A percentile compares a stretch with the other conserved stretches of the same genome.
Conservation (phyloP, 2,329 filamentous ascomycete genomes). For the Colletotrichum tropicale region DNA sequence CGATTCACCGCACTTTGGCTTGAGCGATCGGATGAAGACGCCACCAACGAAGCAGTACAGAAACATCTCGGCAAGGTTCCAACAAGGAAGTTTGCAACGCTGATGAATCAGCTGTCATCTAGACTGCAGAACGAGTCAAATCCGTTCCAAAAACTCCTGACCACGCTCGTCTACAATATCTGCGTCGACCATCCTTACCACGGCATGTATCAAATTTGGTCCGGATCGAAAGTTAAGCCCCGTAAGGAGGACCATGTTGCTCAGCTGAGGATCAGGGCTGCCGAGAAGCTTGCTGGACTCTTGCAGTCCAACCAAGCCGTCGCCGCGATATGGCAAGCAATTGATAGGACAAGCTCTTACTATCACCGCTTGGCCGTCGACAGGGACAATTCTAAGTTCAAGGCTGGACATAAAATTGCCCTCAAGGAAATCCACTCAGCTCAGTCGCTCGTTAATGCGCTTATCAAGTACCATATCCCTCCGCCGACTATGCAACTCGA, state of each 20-base stretch:
- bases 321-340: constrained; percentile 67
- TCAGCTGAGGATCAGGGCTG: constrained; percentile 75
- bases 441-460: constrained; percentile 63
- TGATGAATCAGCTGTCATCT: constrained; percentile 98
- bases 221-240: constrained; percentile 72
- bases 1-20: constrained; percentile 96
- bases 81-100: constrained; percentile 86
- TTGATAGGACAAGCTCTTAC: constrained; percentile 75
- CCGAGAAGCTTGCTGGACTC: constrained; percentile 67
- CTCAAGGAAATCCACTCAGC: constrained; percentile 70
- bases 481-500: constrained; percentile 89
- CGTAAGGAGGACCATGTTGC: constrained; percentile 77
- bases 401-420: constrained; percentile 67
- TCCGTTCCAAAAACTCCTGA: constrained; percentile 79
- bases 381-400: constrained; percentile 67
- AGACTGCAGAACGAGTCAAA: constrained; percentile 74
- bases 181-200: constrained; percentile 95
- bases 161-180: constrained; percentile 78
- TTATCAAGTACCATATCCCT: constrained; percentile 74
- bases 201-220: constrained; percentile 96
- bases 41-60: constrained; percentile 78
- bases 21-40: constrained; percentile 77
- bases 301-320: constrained; percentile 59
- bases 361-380: constrained; percentile 71
- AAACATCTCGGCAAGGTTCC: constrained; percentile 76